Evolutionary conservation across 116 monocot species (phyloP).

Genomic region (Phalaenopsis hybrid): DNA sequence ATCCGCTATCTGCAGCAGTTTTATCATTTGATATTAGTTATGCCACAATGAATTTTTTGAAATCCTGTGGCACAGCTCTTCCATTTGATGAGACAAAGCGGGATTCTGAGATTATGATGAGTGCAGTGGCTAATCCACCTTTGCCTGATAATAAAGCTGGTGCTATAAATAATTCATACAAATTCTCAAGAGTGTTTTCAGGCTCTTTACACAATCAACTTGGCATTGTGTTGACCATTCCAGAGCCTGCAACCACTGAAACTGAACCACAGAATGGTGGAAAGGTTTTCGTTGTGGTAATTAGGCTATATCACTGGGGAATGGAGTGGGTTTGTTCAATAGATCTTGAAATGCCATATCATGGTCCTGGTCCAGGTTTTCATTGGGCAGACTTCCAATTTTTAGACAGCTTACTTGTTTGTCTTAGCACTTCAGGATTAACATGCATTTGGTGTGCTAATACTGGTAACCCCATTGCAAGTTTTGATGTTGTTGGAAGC

Average conservation of each 20-base stretch:
- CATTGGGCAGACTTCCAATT: constrained; percentile 84
- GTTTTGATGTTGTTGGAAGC: constrained; percentile 32
- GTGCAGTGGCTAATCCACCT: not conserved
- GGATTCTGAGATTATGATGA: constrained; percentile 10
- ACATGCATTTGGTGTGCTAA: constrained; percentile 44
- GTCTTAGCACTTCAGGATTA: constrained; percentile 57
- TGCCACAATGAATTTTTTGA: constrained; percentile 41
- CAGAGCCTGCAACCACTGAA: constrained; percentile 3
- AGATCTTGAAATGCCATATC: constrained; percentile 35
- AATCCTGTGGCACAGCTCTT: constrained; percentile 15
- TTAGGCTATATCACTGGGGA: constrained; percentile 56
- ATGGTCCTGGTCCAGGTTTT: constrained; percentile 16
- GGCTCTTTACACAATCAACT: constrained; percentile 47
- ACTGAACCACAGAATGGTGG: constrained; percentile 7
- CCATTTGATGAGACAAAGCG: constrained; percentile 9
- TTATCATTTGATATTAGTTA: constrained; percentile 66
- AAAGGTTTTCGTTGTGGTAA: constrained; percentile 45
- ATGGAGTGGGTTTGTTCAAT: constrained; percentile 67
- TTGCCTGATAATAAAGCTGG: constrained; percentile 6
- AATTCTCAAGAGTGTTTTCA: constrained; percentile 53
- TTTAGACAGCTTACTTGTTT: constrained; percentile 54
- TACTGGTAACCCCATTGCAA: constrained; percentile 34
- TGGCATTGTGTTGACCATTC: constrained; percentile 52
- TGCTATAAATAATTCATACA: constrained; percentile 13
- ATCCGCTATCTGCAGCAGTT: constrained; percentile 56